Base-by-base conservation (phyloP, 164 flowering plant species). In the Berberis vulgaris region DNA sequence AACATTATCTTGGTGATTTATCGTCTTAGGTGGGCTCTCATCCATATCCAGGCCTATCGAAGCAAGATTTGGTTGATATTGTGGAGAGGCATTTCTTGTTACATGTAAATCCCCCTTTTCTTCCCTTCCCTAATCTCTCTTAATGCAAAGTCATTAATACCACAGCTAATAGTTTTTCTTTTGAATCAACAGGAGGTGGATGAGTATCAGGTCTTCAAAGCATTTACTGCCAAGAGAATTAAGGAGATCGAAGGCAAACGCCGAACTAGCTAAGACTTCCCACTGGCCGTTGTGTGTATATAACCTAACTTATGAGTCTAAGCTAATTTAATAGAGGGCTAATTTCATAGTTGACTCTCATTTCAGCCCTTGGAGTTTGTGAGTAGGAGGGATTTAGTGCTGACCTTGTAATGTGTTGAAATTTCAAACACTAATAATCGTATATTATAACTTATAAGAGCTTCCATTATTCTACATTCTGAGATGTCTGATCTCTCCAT, bases 21-120 rank as follows among this genome's bases (percentile, higher is more conserved):
- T 63, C 87, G 96, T 78, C 67, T 59, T 72, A 70, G 65, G 59
- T 70, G 47, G 73, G 61, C 69, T 70, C 78, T 43, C 75, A 77
- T 69, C 79, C 74, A 49, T 73, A 61, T 69, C 71, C 78, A 41
- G 75, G 76, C 69, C 78, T 81, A 49, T 71, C 91, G 0, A 87
- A 81, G 81, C 91, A 86, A 44, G 83, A 86, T 58, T 65, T 89
- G 80, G 72, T 92, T 60, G 74, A 75, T 43, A 77, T 79, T 2
- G 89, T 87, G 59, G 82, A 80, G 66, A 84, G 76, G 46, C 98
- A 92, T 74, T 92, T 92, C 72, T 67, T 72, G 53, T 70, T 83
- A 11, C 91, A 85, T 95, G 95, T 87, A 38, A 52, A 58, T 45
- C 52, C 39, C 41, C 43, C 41, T 54, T 53, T 64, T 50, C 26